Conservation (phyloP, 345 rosid species). For the Gossypium turneri region DNA sequence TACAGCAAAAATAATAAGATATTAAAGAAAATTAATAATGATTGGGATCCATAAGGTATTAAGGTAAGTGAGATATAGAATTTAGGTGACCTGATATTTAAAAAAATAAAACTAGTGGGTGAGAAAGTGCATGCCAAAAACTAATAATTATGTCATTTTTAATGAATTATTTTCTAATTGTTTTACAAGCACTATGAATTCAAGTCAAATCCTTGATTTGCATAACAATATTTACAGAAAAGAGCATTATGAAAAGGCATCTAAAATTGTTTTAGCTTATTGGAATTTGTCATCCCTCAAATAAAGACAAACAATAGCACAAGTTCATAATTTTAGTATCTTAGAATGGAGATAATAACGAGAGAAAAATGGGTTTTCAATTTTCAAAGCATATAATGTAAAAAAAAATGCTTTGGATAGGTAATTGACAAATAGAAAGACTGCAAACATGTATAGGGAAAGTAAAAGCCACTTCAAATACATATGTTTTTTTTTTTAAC, state of each 20-base stretch:
- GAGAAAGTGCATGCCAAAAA: not conserved
- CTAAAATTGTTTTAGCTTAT: not conserved
- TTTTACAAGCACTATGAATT: not conserved
- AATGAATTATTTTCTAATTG: not conserved
- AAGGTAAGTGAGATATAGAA: not conserved
- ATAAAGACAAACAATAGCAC: not conserved
- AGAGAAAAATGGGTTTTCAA: not conserved
- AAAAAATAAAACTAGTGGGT: not conserved
- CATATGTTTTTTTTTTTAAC: too few species aligned
- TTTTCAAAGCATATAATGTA: not conserved
- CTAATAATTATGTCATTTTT: not conserved
- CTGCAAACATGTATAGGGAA: not conserved
- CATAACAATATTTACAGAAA: not conserved
- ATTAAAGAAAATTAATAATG: too few species aligned
- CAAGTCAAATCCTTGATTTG: not conserved
- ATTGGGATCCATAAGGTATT: not conserved
- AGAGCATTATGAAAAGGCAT: too few species aligned
- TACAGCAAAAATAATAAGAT: too few species aligned
- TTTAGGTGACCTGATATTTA: not conserved
- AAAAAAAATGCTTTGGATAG: not conserved
- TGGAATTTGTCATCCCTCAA: not conserved
- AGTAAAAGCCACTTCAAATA: not conserved
- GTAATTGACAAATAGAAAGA: conserved; percentile 13
- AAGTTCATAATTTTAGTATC: not conserved
- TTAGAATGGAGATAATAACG: not conserved